Evolutionary conservation across 768 basidiomycete species (phyloP), one percentile per base, ranked within the genome.

Genomic region (Amanita rubescens): DNA sequence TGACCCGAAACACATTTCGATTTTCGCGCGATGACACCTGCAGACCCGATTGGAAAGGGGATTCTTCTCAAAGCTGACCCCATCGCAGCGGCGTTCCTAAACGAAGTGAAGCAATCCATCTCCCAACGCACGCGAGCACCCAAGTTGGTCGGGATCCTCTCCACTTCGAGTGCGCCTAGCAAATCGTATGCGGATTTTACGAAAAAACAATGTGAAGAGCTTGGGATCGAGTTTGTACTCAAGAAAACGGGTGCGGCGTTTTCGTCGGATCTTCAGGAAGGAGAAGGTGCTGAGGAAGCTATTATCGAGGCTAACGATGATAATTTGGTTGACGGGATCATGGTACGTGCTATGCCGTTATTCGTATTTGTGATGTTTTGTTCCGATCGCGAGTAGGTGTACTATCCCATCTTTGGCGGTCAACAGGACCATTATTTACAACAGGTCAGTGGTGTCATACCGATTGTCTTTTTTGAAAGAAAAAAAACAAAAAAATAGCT

Each of bases 361-460:
- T 55, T 11, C 58, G 54, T 33, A 25, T 46, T n/a, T 17, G 27
- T 22, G 17, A 33, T 24, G 44, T 6, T 45, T 53, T 49, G 45
- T 52, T 17, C 39, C 15, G 5, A 30, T 4, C n/a, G 54, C 48
- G 19, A 33, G 30, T 45, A 93, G 91, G 90, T 94, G 10, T 96
- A 97, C 69, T 99, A 91, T 70, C 96, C 96, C 1, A 95, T 97
- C 59, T 96, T 90, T 62, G 95, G 95, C 20, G 81, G 75, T 33
- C 84, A 83, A 56, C 91, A 92, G 85, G 96, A 97, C 65, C 92
- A 95, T 64, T 99, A 99, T 67, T 74, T 99, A 52, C 96, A 99
- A 68, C 95, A 97, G 74, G 88, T 85, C 59, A n/a, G n/a, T n/a
- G n/a, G n/a, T n/a, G n/a, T n/a, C n/a, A n/a, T n/a, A n/a, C n/a